Evolutionary conservation across 2,329 filamentous ascomycete genomes (phyloP), one percentile per base, ranked within the genome.

Genomic region (Teratosphaeria epicoccoides): DNA sequence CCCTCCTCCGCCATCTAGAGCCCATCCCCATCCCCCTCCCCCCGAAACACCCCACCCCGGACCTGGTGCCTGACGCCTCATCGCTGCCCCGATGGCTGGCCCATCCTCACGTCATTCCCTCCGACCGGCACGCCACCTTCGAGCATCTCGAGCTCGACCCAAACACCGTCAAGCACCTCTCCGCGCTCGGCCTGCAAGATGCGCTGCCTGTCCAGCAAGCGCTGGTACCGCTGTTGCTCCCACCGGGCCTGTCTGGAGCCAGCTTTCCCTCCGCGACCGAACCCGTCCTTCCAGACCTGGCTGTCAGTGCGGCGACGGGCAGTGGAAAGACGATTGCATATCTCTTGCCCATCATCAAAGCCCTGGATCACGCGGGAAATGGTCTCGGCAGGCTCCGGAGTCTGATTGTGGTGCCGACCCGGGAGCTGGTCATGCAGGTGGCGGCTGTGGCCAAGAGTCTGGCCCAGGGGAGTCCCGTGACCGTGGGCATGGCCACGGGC

Each of bases 261-360:
- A 52, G 37, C 3, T 64, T 53, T 46, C 25, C 58, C 3, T 56
- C 59, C 12, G 63, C 62, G 5, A 61, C 61, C 11, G 61, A 65
- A 33, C 49, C 49, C 22, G 51, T 64, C n/a, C 0, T 66, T 7
- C 76, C 78, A 43, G 93, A 98, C 66, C 70, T 98, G 4, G 84
- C 95, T 44, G 84, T 98, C 2, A 93, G 89, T 6, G 93, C 94
- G 0, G 87, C 91, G 1, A 98, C 93, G 0, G 93, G 93, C 7
- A 97, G 93, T 0, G 93, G 93, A 52, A 98, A 98, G 67, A 98
- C 93, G 0, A 70, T 98, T 14, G 86, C 91, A 0, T 98, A 98
- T 63, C 81, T 91, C 0, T 73, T 98, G 2, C 93, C 93, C 0
- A 82, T 98, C 53, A 78, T 95, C 3, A 81, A 88, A 45, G 83